Base-by-base conservation (phyloP, 164 flowering plant species). In the Cinnamomum chago region DNA sequence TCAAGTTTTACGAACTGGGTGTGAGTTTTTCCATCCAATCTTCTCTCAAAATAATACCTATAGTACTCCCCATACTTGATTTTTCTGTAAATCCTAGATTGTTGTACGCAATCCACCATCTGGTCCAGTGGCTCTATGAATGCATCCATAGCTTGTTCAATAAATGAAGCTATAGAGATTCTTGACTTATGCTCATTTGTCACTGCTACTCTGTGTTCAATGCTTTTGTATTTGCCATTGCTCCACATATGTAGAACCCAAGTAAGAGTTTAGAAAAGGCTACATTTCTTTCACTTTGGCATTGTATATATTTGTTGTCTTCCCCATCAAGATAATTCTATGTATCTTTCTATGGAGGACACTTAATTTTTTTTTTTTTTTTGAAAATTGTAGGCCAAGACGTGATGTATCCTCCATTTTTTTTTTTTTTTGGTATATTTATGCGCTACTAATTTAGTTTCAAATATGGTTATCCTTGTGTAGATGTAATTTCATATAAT, bases 11-110 rank as follows among this genome's bases (percentile, higher is more conserved):
- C 4, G 6, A 23, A 65, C 4, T 65, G 30, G 30, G 33, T 67
- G 75, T 74, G 47, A 23, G 70, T 60, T 60, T 74, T 80, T 60
- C 79, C 77, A 5, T 74, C 75, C 82, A 80, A 67, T 76, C 74
- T 74, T 23, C 58, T 52, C 60, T 33, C 50, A 33, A 77, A n/a
- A 30, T 70, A 70, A 75, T 33, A 12, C 51, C 70, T 66, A n/a
- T 73, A 10, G 71, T 74, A 73, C 24, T 77, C 77, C 15, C 60
- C 25, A 20, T 73, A 73, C 65, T 51, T 70, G 14, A 78, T 52
- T 13, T 58, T 74, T 51, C 73, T 77, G 70, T 67, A 72, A 65
- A 71, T 62, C 55, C 62, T 62, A 30, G 12, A 70, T 30, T 30
- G 58, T 50, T 65, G 66, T 35, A 6, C 10, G 0, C 62, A 60